A percentile compares a stretch with the other conserved stretches of the same genome.
phyloP scores from a whole-genome alignment of 805 yeast species.

The Spathaspora arborariae region DNA sequence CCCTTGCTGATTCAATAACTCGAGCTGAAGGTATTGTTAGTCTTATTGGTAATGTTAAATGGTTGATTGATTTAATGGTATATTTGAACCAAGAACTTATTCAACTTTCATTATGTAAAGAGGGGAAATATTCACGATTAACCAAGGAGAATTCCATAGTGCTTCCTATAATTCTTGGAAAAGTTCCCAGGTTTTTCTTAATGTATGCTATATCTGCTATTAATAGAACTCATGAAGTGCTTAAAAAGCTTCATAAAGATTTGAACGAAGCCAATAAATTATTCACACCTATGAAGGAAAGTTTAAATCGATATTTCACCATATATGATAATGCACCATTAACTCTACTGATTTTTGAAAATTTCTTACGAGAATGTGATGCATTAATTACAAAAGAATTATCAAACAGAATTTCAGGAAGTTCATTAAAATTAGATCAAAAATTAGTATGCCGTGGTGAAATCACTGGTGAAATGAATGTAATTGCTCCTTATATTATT shows the following conservation, averaged over 20 bases:
- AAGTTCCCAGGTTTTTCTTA: constrained; percentile 66
- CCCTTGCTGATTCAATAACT: constrained; percentile 48
- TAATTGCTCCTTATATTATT: constrained; percentile 41
- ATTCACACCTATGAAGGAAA: constrained; percentile 49
- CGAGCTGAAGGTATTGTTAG: constrained; percentile 61
- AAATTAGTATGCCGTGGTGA: constrained; percentile 58
- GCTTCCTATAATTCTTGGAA: constrained; percentile 58
- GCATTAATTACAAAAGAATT: constrained; percentile 27
- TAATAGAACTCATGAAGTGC: constrained; percentile 55
- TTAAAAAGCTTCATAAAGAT: constrained; percentile 55
- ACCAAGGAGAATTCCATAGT: constrained; percentile 40
- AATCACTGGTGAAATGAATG: constrained; percentile 43
- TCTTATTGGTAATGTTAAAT: constrained; percentile 73
- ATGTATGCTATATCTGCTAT: constrained; percentile 65
- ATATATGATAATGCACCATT: constrained; percentile 51
- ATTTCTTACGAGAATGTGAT: constrained; percentile 59
- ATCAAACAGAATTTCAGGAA: constrained; percentile 16
- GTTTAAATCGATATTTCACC: constrained; percentile 47
- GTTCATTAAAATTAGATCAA: constrained; percentile 53
- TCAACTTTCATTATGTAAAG: constrained; percentile 32
- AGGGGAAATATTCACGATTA: constrained; percentile 16
- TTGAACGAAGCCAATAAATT: constrained; percentile 36
- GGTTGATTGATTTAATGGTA: constrained; percentile 80
- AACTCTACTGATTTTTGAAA: constrained; percentile 54
- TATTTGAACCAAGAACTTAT: constrained; percentile 70